These are phyloP conservation scores for Lojkania enalia DNA, from an alignment of 2,329 filamentous ascomycete species.

Conservation along the genomic window DNA sequence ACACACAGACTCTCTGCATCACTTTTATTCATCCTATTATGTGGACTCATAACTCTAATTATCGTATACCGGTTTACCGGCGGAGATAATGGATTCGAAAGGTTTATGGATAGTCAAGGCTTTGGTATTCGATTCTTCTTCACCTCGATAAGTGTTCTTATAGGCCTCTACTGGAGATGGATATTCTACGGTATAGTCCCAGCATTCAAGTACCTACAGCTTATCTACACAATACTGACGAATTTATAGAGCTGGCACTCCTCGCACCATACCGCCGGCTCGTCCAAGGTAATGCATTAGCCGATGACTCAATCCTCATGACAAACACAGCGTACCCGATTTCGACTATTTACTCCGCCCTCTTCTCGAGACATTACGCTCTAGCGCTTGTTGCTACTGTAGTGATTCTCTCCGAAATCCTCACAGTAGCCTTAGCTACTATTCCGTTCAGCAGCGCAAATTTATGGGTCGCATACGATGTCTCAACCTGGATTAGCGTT, in stretches of 20 bases:
- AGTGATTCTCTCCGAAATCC: constrained; percentile 7
- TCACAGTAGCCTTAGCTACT: constrained; percentile 10
- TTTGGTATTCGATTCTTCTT: constrained; percentile 13
- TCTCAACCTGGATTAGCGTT: constrained; percentile 11
- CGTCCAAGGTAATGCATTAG: constrained; percentile 1
- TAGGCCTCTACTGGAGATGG: constrained; percentile 7
- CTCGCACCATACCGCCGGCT: constrained; percentile 10
- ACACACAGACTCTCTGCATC: not conserved
- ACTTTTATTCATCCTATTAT: constrained; percentile 1
- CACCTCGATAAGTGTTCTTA: constrained; percentile 7
- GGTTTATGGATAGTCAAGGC: constrained; percentile 13
- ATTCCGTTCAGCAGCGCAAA: constrained; percentile 12
- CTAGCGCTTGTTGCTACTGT: constrained; percentile 4
- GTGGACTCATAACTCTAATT: constrained; percentile 5
- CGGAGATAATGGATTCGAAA: constrained; percentile 11
- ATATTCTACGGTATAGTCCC: constrained; percentile 8
- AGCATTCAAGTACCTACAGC: not conserved
- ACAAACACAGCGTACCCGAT: constrained; percentile 3
- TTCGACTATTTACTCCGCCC: not conserved
- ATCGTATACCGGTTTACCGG: constrained; percentile 6
- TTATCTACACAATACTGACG: not conserved
- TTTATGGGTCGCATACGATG: constrained; percentile 7
- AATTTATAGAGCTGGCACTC: constrained; percentile 7
- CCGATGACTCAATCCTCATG: constrained; percentile 10
- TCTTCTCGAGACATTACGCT: constrained; percentile 1